A percentile compares a stretch with the other conserved stretches of the same genome.
Evolutionary conservation across 176 grass and related monocot species (phyloP).

Genomic region (Chrysopogon serrulatus): DNA sequence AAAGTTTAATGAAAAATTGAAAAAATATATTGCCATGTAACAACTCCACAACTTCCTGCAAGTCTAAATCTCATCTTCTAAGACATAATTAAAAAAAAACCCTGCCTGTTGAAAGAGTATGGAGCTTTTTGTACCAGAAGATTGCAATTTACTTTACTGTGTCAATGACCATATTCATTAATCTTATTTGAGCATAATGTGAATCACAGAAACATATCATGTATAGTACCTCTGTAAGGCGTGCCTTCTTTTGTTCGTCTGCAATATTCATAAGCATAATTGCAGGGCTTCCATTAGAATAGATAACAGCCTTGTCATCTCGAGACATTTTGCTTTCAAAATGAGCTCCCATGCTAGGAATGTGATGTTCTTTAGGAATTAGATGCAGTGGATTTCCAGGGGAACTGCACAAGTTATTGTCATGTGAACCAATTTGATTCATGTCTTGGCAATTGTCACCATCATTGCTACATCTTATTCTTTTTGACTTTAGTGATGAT

Average conservation of each 20-base stretch:
- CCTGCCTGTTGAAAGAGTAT: not conserved
- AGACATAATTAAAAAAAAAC: not conserved
- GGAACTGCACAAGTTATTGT: not conserved
- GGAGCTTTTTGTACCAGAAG: not conserved
- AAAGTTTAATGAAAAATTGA: not conserved
- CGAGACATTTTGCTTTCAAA: constrained; percentile 24
- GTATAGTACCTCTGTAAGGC: constrained; percentile 62
- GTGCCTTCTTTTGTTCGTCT: constrained; percentile 69
- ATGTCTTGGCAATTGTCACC: constrained; percentile 23
- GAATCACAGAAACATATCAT: not conserved
- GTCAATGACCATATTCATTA: not conserved
- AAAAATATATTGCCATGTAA: not conserved
- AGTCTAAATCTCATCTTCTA: not conserved
- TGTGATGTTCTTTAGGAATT: constrained; percentile 8
- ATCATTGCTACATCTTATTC: constrained; percentile 54
- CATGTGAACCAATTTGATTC: constrained; percentile 18
- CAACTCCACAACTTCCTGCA: not conserved
- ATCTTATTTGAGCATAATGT: not conserved
- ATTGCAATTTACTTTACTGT: not conserved
- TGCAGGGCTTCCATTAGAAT: constrained; percentile 25
- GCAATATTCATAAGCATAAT: constrained; percentile 95
- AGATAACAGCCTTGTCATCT: constrained; percentile 4
- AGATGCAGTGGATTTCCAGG: not conserved
- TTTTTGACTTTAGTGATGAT: constrained; percentile 80
- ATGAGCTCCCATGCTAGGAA: constrained; percentile 18